Evolutionary conservation across 2,329 filamentous ascomycete genomes (phyloP).

Genomic region (Hirsutella rhossiliensis): DNA sequence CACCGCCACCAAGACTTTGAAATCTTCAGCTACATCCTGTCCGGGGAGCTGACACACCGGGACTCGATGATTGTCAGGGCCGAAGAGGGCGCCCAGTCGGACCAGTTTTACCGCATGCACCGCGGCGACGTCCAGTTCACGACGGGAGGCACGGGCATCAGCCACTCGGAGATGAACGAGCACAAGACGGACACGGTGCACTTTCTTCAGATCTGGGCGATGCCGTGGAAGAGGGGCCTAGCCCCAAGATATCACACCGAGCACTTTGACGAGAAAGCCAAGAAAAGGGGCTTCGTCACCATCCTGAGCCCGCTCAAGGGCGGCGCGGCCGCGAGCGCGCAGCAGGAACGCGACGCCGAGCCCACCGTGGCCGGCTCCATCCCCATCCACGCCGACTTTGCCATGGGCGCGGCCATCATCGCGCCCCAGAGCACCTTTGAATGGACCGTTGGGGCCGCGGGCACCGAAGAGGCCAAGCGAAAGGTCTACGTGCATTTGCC

Average conservation of each 20-base stretch:
- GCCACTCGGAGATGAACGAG: slow-evolving; percentile 76
- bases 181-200: slow-evolving; percentile 59
- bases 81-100: slow-evolving; percentile 42
- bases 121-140: slow-evolving; percentile 84
- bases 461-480: slow-evolving; percentile 38
- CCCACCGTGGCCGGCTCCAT: slow-evolving; percentile 56
- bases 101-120: slow-evolving; percentile 59
- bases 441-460: slow-evolving; percentile 57
- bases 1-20: slow-evolving; percentile 80
- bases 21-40: slow-evolving; percentile 83
- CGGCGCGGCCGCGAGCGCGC: slow-evolving; percentile 46
- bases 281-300: slow-evolving; percentile 56
- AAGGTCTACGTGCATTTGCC: slow-evolving; percentile 75
- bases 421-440: slow-evolving; percentile 51
- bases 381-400: slow-evolving; percentile 72
- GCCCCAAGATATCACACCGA: slow-evolving; percentile 66
- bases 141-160: slow-evolving; percentile 68
- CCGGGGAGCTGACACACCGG: slow-evolving; percentile 75
- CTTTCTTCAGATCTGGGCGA: slow-evolving; percentile 82
- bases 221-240: slow-evolving; percentile 63
- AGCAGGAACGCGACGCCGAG: slow-evolving; percentile 52
- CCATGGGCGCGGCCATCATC: slow-evolving; percentile 70
- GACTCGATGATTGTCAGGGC: slow-evolving; percentile 72
- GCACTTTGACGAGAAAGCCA: slow-evolving; percentile 60
- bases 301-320: slow-evolving; percentile 66